These are phyloP conservation scores for Saitozyma podzolica DNA, from an alignment of 768 basidiomycete species.

Conservation along the genomic window DNA sequence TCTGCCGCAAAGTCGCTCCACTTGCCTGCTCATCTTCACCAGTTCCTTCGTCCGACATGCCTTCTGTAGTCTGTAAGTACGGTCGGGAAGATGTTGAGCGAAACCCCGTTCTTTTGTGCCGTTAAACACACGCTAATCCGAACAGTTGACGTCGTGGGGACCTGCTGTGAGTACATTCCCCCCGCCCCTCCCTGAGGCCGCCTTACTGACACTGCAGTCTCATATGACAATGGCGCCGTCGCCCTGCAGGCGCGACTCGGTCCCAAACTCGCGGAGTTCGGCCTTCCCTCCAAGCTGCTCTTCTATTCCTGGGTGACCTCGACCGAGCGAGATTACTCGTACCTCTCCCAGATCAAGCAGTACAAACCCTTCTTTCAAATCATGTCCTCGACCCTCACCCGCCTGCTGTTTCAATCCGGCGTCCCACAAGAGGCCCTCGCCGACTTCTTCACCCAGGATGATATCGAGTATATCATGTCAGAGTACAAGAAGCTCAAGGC, in stretches of 20 bases:
- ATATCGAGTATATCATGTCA: constrained; percentile 32
- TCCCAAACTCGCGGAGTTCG: constrained; percentile 29
- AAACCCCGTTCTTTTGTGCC: neutral
- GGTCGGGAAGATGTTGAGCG: neutral
- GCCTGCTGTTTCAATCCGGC: constrained; percentile 39
- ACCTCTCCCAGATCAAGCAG: constrained; percentile 41
- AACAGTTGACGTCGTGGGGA: constrained; percentile 41
- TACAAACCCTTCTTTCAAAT: constrained; percentile 40
- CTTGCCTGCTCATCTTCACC: too few relatives aligned
- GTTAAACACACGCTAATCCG: neutral
- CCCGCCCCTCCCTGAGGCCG: too few relatives aligned
- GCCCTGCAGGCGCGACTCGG: constrained; percentile 33
- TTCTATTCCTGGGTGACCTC: constrained; percentile 42
- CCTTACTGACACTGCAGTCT: constrained; percentile 7
- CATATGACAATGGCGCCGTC: constrained; percentile 38
- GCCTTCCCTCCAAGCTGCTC: constrained; percentile 35
- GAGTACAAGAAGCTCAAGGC: constrained; percentile 32
- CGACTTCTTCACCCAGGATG: constrained; percentile 31
- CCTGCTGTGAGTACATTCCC: constrained; percentile 11
- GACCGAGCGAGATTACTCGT: constrained; percentile 41
- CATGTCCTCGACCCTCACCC: constrained; percentile 27
- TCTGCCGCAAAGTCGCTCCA: too few relatives aligned
- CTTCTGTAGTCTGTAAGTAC: constrained; percentile 23
- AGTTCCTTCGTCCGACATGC: constrained; percentile 55
- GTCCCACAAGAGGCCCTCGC: constrained; percentile 22